A percentile compares a stretch with the other conserved stretches of the same genome.
Evolutionary conservation across 2,329 filamentous ascomycete species (phyloP).

Genomic region (Epichloe coenophiala): DNA sequence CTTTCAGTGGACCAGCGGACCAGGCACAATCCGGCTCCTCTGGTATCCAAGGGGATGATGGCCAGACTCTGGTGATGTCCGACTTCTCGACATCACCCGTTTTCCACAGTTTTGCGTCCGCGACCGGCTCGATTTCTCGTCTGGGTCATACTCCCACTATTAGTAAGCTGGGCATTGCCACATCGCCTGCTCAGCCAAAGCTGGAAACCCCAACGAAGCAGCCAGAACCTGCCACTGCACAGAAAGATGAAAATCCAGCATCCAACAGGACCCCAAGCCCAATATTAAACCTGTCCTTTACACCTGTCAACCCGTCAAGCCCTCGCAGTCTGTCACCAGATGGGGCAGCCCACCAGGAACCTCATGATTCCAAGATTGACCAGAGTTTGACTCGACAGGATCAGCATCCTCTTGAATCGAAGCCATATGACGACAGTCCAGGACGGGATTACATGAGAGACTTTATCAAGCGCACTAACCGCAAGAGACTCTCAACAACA

Average conservation of each 20-base stretch:
- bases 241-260: background rate
- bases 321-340: background rate
- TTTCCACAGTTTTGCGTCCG: background rate
- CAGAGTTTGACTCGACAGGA: background rate
- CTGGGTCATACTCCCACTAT: background rate
- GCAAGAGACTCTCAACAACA: slow-evolving; percentile 15
- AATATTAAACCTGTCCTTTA: background rate
- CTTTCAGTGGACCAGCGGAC: background rate
- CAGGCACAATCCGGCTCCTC: background rate
- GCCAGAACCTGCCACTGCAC: background rate
- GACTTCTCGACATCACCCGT: background rate
- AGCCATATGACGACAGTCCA: slow-evolving; percentile 17
- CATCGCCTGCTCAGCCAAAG: background rate
- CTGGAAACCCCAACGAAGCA: background rate
- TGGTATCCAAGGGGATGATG: background rate
- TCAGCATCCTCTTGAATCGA: background rate
- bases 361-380: background rate
- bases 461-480: slow-evolving; percentile 22
- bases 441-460: slow-evolving; percentile 21
- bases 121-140: background rate
- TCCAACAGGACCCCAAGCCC: background rate
- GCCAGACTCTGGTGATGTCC: slow-evolving; percentile 1
- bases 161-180: background rate
- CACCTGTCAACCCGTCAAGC: background rate
- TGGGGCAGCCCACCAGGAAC: background rate